Evolutionary conservation across 1,139 yeast genomes (phyloP), one percentile per base, ranked within the genome.

Genomic region (Komagataea norvegica): DNA sequence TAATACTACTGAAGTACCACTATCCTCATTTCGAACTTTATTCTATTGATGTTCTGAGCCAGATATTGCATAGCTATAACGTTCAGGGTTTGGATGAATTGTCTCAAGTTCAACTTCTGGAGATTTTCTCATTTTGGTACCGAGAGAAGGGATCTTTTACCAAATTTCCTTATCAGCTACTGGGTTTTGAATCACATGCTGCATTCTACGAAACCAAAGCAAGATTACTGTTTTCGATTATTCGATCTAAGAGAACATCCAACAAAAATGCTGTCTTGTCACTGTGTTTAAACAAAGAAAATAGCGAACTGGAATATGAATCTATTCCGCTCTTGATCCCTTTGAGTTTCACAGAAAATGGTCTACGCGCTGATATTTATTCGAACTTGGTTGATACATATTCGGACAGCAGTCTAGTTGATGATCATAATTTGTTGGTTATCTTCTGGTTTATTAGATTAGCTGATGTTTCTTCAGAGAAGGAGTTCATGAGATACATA

Each of bases 321-420:
- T 54, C 72, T 21, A 47, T 72, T 21, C 62, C 74, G 1, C 43
- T 39, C 16, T 33, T 48, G 1, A 55, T 75, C 2, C 68, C 80
- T 0, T 51, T 77, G 9, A 62, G 81, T 0, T 76, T 65, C 46
- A 54, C 73, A 0, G 56, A 55, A 11, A 60, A 62, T 19, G 80
- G 81, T 0, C 44, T 59, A 1, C 57, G 71, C 28, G 64, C 64
- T 36, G 57, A 58, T 2, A 54, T 74, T 1, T 26, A 26, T 18
- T 67, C 65, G 31, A 59, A 54, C 3, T 42, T 40, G 14, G 19
- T 46, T 49, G 37, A 42, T 30, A 28, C 47, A 36, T 19, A 43
- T 36, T 43, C 36, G 33, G 47, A 37, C 6, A 31, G 26, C 13
- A 29, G 43, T 2, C 14, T 46, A 8, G 29, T 61, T 6, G 51